Base-by-base conservation (phyloP, 108 stramenopile genomes). In the Craspedostauros australis region DNA sequence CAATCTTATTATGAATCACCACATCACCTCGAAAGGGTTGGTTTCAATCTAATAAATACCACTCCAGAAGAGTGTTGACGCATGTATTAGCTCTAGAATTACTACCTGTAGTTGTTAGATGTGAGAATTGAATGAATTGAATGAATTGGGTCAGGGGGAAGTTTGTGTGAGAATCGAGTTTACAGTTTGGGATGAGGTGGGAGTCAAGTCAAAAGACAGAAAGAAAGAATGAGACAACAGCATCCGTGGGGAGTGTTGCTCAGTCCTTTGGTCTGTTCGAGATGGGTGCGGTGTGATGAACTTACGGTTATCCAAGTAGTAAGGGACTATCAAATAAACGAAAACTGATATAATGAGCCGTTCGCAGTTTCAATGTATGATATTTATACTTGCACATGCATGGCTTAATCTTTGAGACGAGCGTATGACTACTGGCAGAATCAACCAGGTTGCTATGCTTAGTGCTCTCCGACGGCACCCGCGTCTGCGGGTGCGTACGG, bases 401-500 rank as follows among this genome's bases (percentile, higher is more conserved):
- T 97, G 96, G 94, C 96, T 97, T 97, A 97, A 95, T 97, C 96
- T 97, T 97, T 95, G 93, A 97, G 94, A 95, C 96, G 90, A 97
- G 96, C 96, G 90, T 98, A 98, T 98, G 95, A 96, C 95, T 95
- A 98, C 95, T 98, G 96, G 95, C 96, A 98, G 96, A 94, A 98
- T 98, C 96, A 98, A 98, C 95, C 96, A 98, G 95, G 82, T 96
- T 95, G 77, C 91, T 81, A 76, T 14, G 14, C 9, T 11, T 50
- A 23, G 48, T 26, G 38, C 15, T n/a, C n/a, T n/a, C n/a, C n/a
- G n/a, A n/a, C n/a, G n/a, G n/a, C n/a, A n/a, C n/a, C n/a, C n/a
- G n/a, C n/a, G n/a, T n/a, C n/a, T n/a, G n/a, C n/a, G n/a, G n/a
- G n/a, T n/a, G n/a, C n/a, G n/a, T n/a, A n/a, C n/a, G n/a, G n/a